Percentiles rank a stretch among this genome's conserved stretches.
Conservation (phyloP, 768 basidiomycete species). For the Tylopilus rubrobrunneus region DNA sequence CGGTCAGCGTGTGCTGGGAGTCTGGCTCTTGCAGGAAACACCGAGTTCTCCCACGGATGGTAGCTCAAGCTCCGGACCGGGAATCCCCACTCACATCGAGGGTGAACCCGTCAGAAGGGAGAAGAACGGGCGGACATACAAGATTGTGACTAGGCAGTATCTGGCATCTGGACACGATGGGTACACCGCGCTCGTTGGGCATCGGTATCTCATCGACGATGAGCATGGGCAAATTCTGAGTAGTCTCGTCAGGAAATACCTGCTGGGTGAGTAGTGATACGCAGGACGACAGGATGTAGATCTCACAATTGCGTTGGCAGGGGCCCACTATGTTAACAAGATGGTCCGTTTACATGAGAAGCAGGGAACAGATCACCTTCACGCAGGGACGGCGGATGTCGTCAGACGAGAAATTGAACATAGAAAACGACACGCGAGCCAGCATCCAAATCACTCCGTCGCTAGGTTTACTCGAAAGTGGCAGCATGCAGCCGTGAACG, state of each 20-base stretch:
- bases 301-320: constrained; percentile 35
- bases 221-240: constrained; percentile 81
- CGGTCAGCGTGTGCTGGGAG: constrained; percentile 66
- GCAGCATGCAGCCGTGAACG: constrained; percentile 43
- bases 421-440: constrained; percentile 27
- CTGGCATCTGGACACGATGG: constrained; percentile 85
- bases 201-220: constrained; percentile 72
- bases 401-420: constrained; percentile 47
- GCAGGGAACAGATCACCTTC: constrained; percentile 32
- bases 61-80: constrained; percentile 16
- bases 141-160: constrained; percentile 82
- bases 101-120: constrained; percentile 54
- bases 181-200: constrained; percentile 61
- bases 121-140: constrained; percentile 58
- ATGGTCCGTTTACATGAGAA: constrained; percentile 41
- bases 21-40: constrained; percentile 53
- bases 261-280: constrained; percentile 54
- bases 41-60: constrained; percentile 16
- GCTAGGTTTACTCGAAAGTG: constrained; percentile 38
- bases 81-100: constrained; percentile 37
- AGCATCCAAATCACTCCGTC: constrained; percentile 11
- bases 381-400: constrained; percentile 41
- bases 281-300: not conserved
- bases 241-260: constrained; percentile 74
- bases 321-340: constrained; percentile 70